Base-by-base conservation (phyloP, 805 yeast genomes). In the Candida yuanshanica region DNA sequence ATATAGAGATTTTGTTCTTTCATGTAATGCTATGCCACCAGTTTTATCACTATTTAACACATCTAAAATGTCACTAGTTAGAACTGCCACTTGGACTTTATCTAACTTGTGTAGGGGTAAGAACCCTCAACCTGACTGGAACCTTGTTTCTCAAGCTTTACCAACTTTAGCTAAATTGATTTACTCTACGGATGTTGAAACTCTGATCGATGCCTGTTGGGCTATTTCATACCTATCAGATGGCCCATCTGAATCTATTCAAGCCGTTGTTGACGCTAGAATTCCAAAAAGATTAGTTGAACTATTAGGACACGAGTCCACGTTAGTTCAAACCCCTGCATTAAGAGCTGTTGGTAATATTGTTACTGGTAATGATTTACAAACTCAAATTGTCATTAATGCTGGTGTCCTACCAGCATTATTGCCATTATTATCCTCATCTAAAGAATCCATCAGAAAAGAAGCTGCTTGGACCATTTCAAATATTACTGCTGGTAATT, bases 391-490 rank as follows among this genome's bases (percentile, higher is more conserved):
- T 43, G 91, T 91, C 37, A 86, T 93, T 56, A 91, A 93, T 63
- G 79, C 89, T 27, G 96, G 97, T 47, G 96, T 91, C 12, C 72
- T 93, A 56, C 80, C 84, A 26, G 95, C 95, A 17, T 72, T 93
- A 48, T 80, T 82, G 39, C 86, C 85, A 36, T 73, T 93, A 50
- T 74, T 93, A 55, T 71, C 77, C 48, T 84, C 95, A 24, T 79
- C 87, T 45, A 89, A 90, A 71, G 99, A 93, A 64, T 79, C 93
- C 14, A 83, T 93, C 53, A 81, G 93, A 60, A 93, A 93, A 64
- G 99, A 93, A 70, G 95, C 98, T 5, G 89, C 99, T 70, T 93
- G 99, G 99, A 91, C 99, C 29, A 82, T 93, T 49, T 90, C 97
- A 44, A 93, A 93, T 68, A 90, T 93, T 60, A 93, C 99, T 26